phyloP scores from a whole-genome alignment of 306 rosid genomes.

The Prosopis cineraria region DNA sequence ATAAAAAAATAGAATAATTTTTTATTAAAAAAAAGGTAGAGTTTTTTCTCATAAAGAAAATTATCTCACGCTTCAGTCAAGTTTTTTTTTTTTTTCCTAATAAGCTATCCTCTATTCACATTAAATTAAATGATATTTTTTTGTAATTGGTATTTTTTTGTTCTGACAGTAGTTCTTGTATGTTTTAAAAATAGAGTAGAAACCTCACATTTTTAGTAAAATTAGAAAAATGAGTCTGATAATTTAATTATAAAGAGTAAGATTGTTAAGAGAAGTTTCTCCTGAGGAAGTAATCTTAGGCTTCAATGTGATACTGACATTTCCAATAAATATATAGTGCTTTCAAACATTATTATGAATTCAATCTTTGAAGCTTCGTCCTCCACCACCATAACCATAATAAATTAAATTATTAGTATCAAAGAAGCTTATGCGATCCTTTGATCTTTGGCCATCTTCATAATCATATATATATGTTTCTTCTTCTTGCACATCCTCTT shows the following conservation, averaged over 20 bases:
- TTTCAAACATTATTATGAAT: constrained; percentile 37
- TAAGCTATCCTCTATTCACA: not conserved
- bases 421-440: constrained; percentile 32
- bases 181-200: not conserved
- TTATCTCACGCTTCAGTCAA: not conserved
- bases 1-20: too few species aligned
- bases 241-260: not conserved
- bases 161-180: too few species aligned
- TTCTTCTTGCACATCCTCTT: constrained; percentile 28
- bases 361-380: constrained; percentile 57
- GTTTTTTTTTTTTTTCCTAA: too few species aligned
- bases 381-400: constrained; percentile 34
- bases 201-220: not conserved
- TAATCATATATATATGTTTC: constrained; percentile 21
- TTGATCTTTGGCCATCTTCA: constrained; percentile 22
- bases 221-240: not conserved
- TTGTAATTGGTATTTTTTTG: not conserved
- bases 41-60: too few species aligned
- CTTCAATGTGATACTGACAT: constrained; percentile 46
- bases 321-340: constrained; percentile 29
- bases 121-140: not conserved
- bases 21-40: too few species aligned
- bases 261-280: constrained; percentile 44
- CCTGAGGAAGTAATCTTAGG: constrained; percentile 56
- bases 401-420: constrained; percentile 23